Percentiles rank a stretch among this genome's conserved stretches.
phyloP scores from a whole-genome alignment of 352 stramenopile species.

The Phytophthora europaea region DNA sequence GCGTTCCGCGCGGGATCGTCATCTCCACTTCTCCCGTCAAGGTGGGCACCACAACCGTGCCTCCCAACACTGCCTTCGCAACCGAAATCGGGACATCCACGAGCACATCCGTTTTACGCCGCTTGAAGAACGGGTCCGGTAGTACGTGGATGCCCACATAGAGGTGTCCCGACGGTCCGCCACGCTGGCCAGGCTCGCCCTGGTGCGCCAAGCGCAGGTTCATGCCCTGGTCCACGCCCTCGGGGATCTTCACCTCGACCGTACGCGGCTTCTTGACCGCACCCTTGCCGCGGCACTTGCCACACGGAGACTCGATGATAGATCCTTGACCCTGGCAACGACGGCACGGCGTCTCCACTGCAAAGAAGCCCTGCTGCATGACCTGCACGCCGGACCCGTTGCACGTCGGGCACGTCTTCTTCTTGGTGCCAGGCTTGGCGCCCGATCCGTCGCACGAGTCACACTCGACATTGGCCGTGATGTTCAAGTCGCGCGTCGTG shows the following conservation, averaged over 20 bases:
- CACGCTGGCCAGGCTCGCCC: constrained; percentile 87
- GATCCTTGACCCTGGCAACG: constrained; percentile 83
- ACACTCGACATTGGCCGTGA: constrained; percentile 83
- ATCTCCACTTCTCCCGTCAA: constrained; percentile 98
- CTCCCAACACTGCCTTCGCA: constrained; percentile 94
- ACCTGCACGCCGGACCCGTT: constrained; percentile 89
- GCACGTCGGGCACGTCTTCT: constrained; percentile 83
- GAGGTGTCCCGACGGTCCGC: constrained; percentile 93
- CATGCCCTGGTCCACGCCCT: constrained; percentile 97
- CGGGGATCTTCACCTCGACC: constrained; percentile 95
- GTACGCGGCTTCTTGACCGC: constrained; percentile 92
- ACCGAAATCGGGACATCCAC: constrained; percentile 95
- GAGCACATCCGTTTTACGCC: constrained; percentile 95
- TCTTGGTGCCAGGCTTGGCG: constrained; percentile 85
- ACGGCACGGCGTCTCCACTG: constrained; percentile 89
- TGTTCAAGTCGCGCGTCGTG: constrained; percentile 88
- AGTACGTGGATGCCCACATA: constrained; percentile 96
- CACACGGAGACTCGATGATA: constrained; percentile 89
- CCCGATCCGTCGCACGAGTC: constrained; percentile 83
- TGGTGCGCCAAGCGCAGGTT: constrained; percentile 95
- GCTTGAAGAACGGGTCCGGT: constrained; percentile 96
- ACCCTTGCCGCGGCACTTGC: constrained; percentile 82
- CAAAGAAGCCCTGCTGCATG: constrained; percentile 91
- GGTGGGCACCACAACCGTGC: constrained; percentile 96
- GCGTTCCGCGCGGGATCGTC: constrained; percentile 95